phyloP scores from a whole-genome alignment of 768 basidiomycete genomes.

The Coprinopsis marcescibilis region DNA sequence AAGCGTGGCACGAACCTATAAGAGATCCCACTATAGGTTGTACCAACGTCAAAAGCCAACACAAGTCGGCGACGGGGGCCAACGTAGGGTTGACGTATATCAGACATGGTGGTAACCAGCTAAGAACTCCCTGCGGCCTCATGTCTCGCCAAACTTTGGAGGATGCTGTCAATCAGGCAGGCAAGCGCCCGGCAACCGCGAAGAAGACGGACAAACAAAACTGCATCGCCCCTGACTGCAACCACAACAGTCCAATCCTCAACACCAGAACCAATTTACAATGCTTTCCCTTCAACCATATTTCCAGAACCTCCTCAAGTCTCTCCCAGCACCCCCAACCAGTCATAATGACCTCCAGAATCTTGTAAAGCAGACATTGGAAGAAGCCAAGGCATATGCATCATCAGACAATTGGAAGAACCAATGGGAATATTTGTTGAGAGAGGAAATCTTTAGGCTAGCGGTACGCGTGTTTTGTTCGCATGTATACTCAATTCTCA shows the following conservation, averaged over 20 bases:
- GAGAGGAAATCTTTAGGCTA: constrained; percentile 64
- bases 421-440: constrained; percentile 71
- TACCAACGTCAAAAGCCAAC: constrained; percentile 43
- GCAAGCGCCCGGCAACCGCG: too few relatives aligned
- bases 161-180: too few relatives aligned
- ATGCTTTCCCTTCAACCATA: constrained; percentile 51
- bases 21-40: constrained; percentile 43
- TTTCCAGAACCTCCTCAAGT: constrained; percentile 44
- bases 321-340: constrained; percentile 47
- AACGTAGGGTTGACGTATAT: constrained; percentile 24
- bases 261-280: too few relatives aligned
- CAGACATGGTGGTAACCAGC: not conserved
- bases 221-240: not conserved
- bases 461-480: constrained; percentile 45
- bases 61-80: constrained; percentile 36
- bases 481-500: not conserved
- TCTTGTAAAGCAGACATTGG: constrained; percentile 42
- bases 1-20: constrained; percentile 22
- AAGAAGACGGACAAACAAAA: not conserved
- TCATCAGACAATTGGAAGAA: constrained; percentile 58
- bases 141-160: constrained; percentile 2
- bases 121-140: not conserved
- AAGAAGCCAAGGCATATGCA: constrained; percentile 33
- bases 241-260: too few relatives aligned
- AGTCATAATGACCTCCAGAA: constrained; percentile 41